These are phyloP conservation scores for Potentilla sterilis DNA, from an alignment of 306 rosid genomes.

Conservation along the genomic window DNA sequence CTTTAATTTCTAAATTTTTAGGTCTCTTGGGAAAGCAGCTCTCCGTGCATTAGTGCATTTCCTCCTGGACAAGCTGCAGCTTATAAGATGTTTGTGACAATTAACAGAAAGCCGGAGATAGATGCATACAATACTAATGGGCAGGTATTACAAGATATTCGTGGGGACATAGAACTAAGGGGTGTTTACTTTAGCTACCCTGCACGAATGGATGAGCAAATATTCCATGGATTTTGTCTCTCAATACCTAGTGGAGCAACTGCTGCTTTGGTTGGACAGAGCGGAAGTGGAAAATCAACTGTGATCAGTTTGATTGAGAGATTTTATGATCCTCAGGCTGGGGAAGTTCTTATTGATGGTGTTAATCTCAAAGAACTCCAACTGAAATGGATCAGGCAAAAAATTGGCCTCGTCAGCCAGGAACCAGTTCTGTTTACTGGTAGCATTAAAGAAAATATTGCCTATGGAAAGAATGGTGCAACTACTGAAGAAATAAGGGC, in stretches of 20 bases:
- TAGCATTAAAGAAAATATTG: constrained; percentile 75
- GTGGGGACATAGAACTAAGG: constrained; percentile 60
- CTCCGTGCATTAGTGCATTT: constrained; percentile 81
- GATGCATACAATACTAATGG: constrained; percentile 61
- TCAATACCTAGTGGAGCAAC: constrained; percentile 66
- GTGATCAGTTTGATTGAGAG: constrained; percentile 73
- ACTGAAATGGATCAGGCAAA: constrained; percentile 76
- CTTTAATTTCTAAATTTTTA: constrained; percentile 14
- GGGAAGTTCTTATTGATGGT: constrained; percentile 74
- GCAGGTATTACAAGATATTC: constrained; percentile 44
- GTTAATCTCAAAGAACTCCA: constrained; percentile 60
- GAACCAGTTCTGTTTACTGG: constrained; percentile 69
- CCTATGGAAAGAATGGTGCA: constrained; percentile 67
- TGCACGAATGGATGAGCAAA: constrained; percentile 54
- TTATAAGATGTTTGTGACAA: constrained; percentile 74
- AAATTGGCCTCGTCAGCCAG: constrained; percentile 79
- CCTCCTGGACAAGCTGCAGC: constrained; percentile 92
- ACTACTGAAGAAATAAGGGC: constrained; percentile 61
- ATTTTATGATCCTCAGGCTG: constrained; percentile 76
- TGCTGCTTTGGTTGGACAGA: constrained; percentile 78
- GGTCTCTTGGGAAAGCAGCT: constrained; percentile 79
- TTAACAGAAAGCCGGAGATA: constrained; percentile 64
- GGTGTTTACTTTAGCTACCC: constrained; percentile 72
- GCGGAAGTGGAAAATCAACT: constrained; percentile 89
- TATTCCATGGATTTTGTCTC: constrained; percentile 57